Evolutionary conservation across 164 flowering plant species (phyloP).

Genomic region (Akebia trifoliata): DNA sequence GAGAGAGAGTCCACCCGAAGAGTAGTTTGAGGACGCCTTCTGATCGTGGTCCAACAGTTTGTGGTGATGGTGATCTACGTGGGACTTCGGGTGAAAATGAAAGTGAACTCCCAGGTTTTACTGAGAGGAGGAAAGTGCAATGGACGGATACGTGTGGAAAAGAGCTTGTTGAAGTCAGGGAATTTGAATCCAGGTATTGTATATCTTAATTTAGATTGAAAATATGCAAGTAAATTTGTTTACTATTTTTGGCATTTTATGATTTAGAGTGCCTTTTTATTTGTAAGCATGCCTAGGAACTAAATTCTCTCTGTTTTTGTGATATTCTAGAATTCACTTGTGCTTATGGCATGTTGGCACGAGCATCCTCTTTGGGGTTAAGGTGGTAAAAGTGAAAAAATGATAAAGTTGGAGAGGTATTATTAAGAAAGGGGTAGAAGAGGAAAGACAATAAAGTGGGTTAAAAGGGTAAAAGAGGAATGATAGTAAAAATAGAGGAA

Average conservation of each 20-base stretch:
- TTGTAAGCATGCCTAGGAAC: no score
- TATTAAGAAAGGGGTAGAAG: no score
- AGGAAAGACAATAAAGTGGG: no score
- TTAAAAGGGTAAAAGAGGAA: no score
- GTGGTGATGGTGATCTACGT: constrained; percentile 15
- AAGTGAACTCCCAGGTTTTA: constrained; percentile 20
- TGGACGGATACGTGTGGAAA: constrained; percentile 86
- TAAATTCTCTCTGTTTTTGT: no score
- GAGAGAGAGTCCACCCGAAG: constrained; percentile 34
- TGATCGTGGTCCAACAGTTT: constrained; percentile 22
- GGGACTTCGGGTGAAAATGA: constrained; percentile 26
- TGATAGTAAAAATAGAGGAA: no score
- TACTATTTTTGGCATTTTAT: background rate
- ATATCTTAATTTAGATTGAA: background rate
- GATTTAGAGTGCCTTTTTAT: background rate
- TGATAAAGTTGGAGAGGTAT: no score
- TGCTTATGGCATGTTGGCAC: no score
- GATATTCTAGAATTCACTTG: no score
- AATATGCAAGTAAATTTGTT: background rate
- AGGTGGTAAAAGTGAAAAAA: no score
- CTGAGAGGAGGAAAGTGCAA: constrained; percentile 68
- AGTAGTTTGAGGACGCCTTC: constrained; percentile 70
- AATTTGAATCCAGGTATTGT: constrained; percentile 80
- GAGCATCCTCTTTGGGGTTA: no score
- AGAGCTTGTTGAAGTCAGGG: constrained; percentile 78